Conservation (phyloP, 192 early-diverging fungal species). For the Backusella westeae region DNA sequence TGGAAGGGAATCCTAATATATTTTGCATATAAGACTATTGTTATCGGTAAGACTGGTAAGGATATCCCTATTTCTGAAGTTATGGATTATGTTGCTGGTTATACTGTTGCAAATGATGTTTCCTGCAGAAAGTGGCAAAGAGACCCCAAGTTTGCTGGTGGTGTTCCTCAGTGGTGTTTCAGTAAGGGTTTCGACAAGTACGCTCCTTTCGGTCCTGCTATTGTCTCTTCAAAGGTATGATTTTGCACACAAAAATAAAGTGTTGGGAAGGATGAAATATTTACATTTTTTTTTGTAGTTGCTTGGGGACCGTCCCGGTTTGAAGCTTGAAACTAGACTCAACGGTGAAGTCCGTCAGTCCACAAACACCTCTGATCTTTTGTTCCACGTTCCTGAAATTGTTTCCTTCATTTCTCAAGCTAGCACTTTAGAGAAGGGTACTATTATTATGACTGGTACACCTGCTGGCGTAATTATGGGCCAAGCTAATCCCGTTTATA, state of each 20-base stretch:
- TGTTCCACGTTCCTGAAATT: slow-evolving; percentile 59
- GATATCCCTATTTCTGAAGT: slow-evolving; percentile 70
- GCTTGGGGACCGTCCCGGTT: not conserved
- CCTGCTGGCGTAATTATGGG: slow-evolving; percentile 83
- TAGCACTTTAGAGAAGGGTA: slow-evolving; percentile 86
- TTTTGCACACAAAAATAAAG: not conserved
- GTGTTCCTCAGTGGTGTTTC: slow-evolving; percentile 9
- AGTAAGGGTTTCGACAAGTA: slow-evolving; percentile 21
- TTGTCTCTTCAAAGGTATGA: slow-evolving; percentile 41
- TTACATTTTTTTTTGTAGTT: not conserved
- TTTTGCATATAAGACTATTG: slow-evolving; percentile 50
- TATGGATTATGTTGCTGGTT: slow-evolving; percentile 64
- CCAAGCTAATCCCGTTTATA: not conserved
- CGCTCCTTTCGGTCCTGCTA: slow-evolving; percentile 13
- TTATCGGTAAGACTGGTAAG: slow-evolving; percentile 80
- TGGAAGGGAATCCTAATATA: not conserved
- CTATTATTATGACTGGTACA: slow-evolving; percentile 88
- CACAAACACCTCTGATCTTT: slow-evolving; percentile 67
- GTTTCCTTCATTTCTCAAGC: slow-evolving; percentile 76
- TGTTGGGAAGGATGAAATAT: too few relatives aligned
- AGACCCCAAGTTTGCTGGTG: slow-evolving; percentile 10
- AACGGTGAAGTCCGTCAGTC: slow-evolving; percentile 73
- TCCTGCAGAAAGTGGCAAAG: slow-evolving; percentile 52
- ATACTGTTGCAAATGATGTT: slow-evolving; percentile 58
- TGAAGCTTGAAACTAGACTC: slow-evolving; percentile 31